These are phyloP conservation scores for Jaenimonas drosophilae DNA, from an alignment of 208 protist species.

Conservation along the genomic window DNA sequence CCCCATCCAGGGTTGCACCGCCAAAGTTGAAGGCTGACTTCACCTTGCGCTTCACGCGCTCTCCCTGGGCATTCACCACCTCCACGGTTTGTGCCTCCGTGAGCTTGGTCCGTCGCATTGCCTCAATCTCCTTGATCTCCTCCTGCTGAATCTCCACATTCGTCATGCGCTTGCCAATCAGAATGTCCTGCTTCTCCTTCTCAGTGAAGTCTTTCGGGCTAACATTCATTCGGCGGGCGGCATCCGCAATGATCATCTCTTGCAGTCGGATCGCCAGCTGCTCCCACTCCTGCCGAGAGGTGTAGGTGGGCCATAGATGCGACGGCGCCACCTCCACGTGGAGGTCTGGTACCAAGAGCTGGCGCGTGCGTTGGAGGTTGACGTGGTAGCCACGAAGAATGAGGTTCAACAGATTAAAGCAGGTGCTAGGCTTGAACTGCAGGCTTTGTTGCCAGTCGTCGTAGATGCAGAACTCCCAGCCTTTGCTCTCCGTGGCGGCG, in stretches of 20 bases:
- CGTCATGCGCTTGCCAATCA: constrained; percentile 99
- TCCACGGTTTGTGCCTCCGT: constrained; percentile 47
- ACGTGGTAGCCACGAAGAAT: constrained; percentile 98
- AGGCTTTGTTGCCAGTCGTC: constrained; percentile 99
- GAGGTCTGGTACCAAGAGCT: constrained; percentile 97
- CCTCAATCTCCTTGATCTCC: constrained; percentile 98
- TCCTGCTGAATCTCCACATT: constrained; percentile 98
- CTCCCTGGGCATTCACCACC: constrained; percentile 48
- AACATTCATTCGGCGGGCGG: constrained; percentile 99
- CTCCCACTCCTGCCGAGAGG: constrained; percentile 98
- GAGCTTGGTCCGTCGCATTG: constrained; percentile 86
- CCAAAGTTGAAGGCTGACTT: constrained; percentile 84
- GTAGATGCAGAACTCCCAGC: constrained; percentile 99
- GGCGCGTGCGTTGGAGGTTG: constrained; percentile 94
- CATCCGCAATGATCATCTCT: constrained; percentile 99
- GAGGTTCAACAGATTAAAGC: constrained; percentile 99
- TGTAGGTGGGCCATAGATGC: constrained; percentile 99
- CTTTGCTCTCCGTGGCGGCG: constrained; percentile 98
- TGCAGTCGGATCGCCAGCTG: constrained; percentile 97
- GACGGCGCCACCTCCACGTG: constrained; percentile 92
- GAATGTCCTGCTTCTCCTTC: constrained; percentile 99
- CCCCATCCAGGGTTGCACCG: constrained; percentile 41
- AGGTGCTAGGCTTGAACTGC: constrained; percentile 97
- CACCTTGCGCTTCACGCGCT: constrained; percentile 70
- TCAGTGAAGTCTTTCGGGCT: constrained; percentile 98